phyloP scores from a whole-genome alignment of 2,329 filamentous ascomycete genomes.

The Fusarium redolens region DNA sequence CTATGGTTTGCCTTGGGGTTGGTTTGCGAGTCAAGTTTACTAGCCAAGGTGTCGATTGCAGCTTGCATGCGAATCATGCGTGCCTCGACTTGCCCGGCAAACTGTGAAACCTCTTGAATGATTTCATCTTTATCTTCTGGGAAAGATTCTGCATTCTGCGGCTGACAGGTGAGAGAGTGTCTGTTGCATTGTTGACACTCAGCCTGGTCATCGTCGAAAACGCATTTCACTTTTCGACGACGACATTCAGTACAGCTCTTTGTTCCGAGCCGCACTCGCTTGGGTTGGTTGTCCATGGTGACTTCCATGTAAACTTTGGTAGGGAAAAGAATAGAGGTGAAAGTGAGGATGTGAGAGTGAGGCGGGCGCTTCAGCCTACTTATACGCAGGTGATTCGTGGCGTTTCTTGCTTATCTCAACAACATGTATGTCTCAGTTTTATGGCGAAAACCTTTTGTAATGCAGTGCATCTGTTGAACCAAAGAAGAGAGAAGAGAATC shows the following conservation, averaged over 20 bases:
- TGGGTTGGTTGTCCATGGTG: conserved; percentile 17
- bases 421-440: conserved; percentile 1
- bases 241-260: conserved; percentile 56
- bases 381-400: neutral
- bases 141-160: conserved; percentile 49
- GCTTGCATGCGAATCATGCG: conserved; percentile 17
- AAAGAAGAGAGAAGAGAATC: neutral
- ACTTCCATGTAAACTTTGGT: neutral
- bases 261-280: conserved; percentile 49
- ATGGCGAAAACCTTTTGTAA: neutral
- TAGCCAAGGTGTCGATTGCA: conserved; percentile 5
- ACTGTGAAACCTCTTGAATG: neutral
- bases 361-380: neutral
- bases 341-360: neutral
- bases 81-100: conserved; percentile 8
- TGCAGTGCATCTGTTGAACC: neutral
- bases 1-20: neutral
- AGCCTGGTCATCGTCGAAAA: conserved; percentile 52
- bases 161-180: conserved; percentile 56
- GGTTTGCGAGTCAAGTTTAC: neutral
- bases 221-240: conserved; percentile 62
- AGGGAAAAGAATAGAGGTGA: neutral
- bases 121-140: neutral
- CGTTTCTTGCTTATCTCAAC: neutral
- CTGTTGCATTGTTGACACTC: conserved; percentile 58